Evolutionary conservation across 192 early-diverging fungal genomes (phyloP), one percentile per base, ranked within the genome.

Genomic region (Coemansia nantahalensis): DNA sequence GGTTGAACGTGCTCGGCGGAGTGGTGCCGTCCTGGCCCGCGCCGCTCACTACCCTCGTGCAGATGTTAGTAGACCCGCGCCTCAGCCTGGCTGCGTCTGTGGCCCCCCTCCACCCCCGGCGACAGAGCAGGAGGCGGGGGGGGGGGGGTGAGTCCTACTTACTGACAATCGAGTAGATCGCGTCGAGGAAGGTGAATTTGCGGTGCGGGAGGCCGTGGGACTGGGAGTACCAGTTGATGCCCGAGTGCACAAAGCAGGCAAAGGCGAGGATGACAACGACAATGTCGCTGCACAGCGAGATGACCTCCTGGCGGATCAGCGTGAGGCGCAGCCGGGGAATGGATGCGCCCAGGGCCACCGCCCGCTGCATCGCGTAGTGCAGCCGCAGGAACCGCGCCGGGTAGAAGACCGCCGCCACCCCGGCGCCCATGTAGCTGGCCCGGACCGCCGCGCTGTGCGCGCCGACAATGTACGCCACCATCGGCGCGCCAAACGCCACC

Each of bases 91-190:
- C n/a, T n/a, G n/a, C n/a, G n/a, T n/a, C n/a, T n/a, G n/a, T n/a
- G n/a, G n/a, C n/a, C n/a, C n/a, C n/a, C n/a, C n/a, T n/a, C n/a
- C n/a, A n/a, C n/a, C n/a, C n/a, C n/a, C n/a, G n/a, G n/a, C n/a
- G n/a, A n/a, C n/a, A n/a, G n/a, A n/a, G n/a, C n/a, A n/a, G n/a
- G n/a, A n/a, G n/a, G n/a, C n/a, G n/a, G n/a, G n/a, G n/a, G n/a
- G n/a, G n/a, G n/a, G n/a, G n/a, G n/a, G n/a, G n/a, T n/a, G n/a
- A n/a, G n/a, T n/a, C n/a, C n/a, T 61, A 58, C 73, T 71, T 61
- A 71, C 68, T 66, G 31, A 46, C 56, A 22, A 71, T 66, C n/a
- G 68, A 79, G 62, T 73, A 79, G 12, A 79, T 68, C 2, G 69
- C 51, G 47, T 79, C 77, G 12, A 73, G 50, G 22, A 65, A 79